These are phyloP conservation scores for Claviceps sp. DNA, from an alignment of 2,329 filamentous ascomycete genomes.

Conservation along the genomic window DNA sequence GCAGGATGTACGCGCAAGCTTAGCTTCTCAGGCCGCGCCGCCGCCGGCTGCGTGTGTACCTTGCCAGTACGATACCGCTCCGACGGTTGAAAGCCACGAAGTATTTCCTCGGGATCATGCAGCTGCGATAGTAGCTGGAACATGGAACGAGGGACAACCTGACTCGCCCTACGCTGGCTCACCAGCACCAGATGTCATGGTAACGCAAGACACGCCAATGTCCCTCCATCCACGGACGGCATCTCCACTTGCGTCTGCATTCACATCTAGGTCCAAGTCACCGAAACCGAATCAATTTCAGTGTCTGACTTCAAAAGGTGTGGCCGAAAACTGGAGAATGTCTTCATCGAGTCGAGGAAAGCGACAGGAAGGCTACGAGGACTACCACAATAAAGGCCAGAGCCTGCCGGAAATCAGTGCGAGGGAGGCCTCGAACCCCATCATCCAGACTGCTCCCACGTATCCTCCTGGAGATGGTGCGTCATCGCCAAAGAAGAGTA, in stretches of 20 bases:
- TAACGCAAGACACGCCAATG: slow-evolving; percentile 9
- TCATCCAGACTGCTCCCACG: not conserved
- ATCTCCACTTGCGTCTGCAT: not conserved
- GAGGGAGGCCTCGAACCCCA: not conserved
- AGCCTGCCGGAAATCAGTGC: not conserved
- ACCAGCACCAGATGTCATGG: slow-evolving; percentile 11
- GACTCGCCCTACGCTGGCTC: slow-evolving; percentile 35
- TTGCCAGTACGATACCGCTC: slow-evolving; percentile 21
- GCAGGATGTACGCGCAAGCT: slow-evolving; percentile 13
- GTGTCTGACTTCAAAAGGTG: not conserved
- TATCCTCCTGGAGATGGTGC: slow-evolving; percentile 9
- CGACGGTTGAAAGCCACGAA: slow-evolving; percentile 14
- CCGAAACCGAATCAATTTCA: not conserved
- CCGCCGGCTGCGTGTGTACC: slow-evolving; percentile 12
- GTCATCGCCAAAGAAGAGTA: slow-evolving; percentile 8
- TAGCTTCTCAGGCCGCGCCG: slow-evolving; percentile 8
- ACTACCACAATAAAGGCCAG: not conserved
- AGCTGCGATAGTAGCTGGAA: slow-evolving; percentile 40
- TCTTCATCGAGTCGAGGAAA: not conserved
- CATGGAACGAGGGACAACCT: slow-evolving; percentile 51
- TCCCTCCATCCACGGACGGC: not conserved
- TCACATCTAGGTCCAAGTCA: not conserved
- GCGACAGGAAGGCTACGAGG: not conserved
- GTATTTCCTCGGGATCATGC: slow-evolving; percentile 31
- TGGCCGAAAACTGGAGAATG: not conserved